Evolutionary conservation across 169 alveolate species (phyloP).

Genomic region (Plasmodium reichenowi): DNA sequence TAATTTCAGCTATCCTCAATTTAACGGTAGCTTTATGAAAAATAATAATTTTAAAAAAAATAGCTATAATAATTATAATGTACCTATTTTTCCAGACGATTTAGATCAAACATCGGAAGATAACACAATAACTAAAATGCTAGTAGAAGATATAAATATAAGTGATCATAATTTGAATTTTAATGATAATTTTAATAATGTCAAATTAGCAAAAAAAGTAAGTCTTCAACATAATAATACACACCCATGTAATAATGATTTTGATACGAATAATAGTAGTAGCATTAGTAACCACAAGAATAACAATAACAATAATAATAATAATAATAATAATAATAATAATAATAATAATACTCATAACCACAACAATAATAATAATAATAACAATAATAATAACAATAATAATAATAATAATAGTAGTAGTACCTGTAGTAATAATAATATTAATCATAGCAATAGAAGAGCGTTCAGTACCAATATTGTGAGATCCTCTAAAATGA

Average conservation of each 20-base stretch:
- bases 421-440: too few relatives aligned
- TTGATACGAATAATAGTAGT: neutral
- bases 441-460: too few relatives aligned
- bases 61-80: neutral
- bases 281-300: neutral
- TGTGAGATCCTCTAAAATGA: neutral
- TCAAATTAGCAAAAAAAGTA: neutral
- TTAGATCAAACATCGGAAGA: constrained; percentile 37
- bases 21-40: too few relatives aligned
- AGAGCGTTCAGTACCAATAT: too few relatives aligned
- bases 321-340: too few relatives aligned
- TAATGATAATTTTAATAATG: neutral
- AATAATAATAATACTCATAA: too few relatives aligned
- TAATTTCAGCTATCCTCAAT: too few relatives aligned
- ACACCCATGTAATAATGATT: neutral
- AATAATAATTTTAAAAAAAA: neutral
- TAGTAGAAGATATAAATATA: neutral
- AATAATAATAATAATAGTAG: too few relatives aligned
- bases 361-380: too few relatives aligned
- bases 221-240: neutral
- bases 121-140: neutral
- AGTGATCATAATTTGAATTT: neutral
- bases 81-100: constrained; percentile 75
- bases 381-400: too few relatives aligned
- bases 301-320: too few relatives aligned